Evolutionary conservation across 352 stramenopile species (phyloP).

Genomic region (Elongisporangium prolatum): DNA sequence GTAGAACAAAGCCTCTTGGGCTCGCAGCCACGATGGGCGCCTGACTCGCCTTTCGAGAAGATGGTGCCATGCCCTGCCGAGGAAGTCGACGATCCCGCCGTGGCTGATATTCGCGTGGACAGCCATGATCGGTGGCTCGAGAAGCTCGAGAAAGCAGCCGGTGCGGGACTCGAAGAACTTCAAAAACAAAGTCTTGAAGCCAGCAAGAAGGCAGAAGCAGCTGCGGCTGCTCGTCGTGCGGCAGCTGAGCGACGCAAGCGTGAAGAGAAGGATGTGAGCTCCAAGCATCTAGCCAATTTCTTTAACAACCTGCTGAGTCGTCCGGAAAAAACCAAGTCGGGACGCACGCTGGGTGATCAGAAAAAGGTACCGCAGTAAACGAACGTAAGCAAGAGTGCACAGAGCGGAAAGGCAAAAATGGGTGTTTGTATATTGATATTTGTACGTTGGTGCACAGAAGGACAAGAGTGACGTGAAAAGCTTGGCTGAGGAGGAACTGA

Average conservation of each 20-base stretch:
- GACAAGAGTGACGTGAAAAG: slow-evolving; percentile 58
- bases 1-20: slow-evolving; percentile 75
- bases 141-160: slow-evolving; percentile 77
- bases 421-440: slow-evolving; percentile 2
- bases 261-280: slow-evolving; percentile 82
- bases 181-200: slow-evolving; percentile 85
- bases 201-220: slow-evolving; percentile 73
- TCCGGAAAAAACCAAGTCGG: slow-evolving; percentile 78
- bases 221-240: slow-evolving; percentile 54
- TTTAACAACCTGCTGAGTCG: slow-evolving; percentile 86
- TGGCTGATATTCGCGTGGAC: slow-evolving; percentile 55
- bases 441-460: slow-evolving; percentile 27
- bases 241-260: slow-evolving; percentile 70
- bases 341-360: slow-evolving; percentile 40
- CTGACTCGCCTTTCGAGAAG: slow-evolving; percentile 76
- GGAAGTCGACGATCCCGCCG: slow-evolving; percentile 27
- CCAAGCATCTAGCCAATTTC: slow-evolving; percentile 83
- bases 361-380: slow-evolving; percentile 45
- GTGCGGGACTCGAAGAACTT: slow-evolving; percentile 68
- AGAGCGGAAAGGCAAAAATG: slow-evolving; percentile 1
- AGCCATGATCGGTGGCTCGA: slow-evolving; percentile 73
- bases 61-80: slow-evolving; percentile 57
- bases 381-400: neutral
- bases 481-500: slow-evolving; percentile 49
- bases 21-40: slow-evolving; percentile 70